A percentile compares a stretch with the other conserved stretches of the same genome.
Evolutionary conservation across 768 basidiomycete genomes (phyloP).

Genomic region (Nidularia pulvinata): DNA sequence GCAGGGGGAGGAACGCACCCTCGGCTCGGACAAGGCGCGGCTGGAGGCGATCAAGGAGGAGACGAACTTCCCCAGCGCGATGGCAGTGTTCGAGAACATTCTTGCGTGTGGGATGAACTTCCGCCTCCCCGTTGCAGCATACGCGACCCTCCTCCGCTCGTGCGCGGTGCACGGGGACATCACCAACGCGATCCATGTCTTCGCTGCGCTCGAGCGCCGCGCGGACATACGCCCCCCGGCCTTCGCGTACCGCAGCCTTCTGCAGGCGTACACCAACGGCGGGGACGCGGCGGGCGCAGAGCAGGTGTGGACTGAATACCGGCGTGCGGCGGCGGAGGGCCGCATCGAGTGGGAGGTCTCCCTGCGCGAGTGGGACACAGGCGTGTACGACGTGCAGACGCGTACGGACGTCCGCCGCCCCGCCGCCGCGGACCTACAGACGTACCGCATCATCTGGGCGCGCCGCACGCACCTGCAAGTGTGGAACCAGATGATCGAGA

Average conservation of each 20-base stretch:
- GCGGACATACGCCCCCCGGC: constrained; percentile 25
- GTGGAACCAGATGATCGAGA: constrained; percentile 79
- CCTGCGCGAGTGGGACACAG: neutral
- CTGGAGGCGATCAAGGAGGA: constrained; percentile 53
- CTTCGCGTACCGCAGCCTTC: constrained; percentile 50
- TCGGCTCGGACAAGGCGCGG: constrained; percentile 29
- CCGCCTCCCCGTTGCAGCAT: constrained; percentile 35
- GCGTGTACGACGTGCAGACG: too few relatives aligned
- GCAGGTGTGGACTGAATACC: constrained; percentile 65
- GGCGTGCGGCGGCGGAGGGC: constrained; percentile 33
- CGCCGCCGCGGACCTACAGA: too few relatives aligned
- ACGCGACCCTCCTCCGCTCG: constrained; percentile 56
- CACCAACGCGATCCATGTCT: constrained; percentile 64
- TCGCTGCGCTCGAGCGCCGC: constrained; percentile 56
- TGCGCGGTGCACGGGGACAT: constrained; percentile 58
- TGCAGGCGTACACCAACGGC: constrained; percentile 55
- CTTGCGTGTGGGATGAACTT: constrained; percentile 28
- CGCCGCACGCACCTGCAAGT: constrained; percentile 41
- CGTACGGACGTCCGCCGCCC: too few relatives aligned
- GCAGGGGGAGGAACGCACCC: constrained; percentile 6
- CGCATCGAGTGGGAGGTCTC: constrained; percentile 26
- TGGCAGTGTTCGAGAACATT: constrained; percentile 71
- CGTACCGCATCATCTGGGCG: constrained; percentile 2
- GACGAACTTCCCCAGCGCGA: constrained; percentile 68
- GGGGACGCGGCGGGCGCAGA: constrained; percentile 47